Conservation (phyloP, 805 yeast species). For the Tetrapisispora namnaoensis region DNA sequence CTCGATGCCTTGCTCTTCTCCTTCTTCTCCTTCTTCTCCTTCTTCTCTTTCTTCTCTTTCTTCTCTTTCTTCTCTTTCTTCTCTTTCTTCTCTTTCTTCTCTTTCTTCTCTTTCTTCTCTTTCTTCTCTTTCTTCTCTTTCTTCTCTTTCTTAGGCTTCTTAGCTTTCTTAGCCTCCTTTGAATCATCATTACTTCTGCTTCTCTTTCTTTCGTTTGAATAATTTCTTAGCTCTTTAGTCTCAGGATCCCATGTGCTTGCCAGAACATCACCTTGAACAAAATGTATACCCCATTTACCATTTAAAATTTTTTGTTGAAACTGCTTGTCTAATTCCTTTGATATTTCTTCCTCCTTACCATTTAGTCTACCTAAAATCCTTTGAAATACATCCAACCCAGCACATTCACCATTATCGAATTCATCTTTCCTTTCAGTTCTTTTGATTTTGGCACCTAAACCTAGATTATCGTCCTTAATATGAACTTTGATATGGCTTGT, state of each 20-base stretch:
- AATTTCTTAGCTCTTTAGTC: constrained; percentile 30
- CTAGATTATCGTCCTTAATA: constrained; percentile 72
- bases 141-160: constrained; percentile 17
- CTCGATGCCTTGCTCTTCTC: constrained; percentile 22
- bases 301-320: constrained; percentile 61
- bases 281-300: constrained; percentile 82
- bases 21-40: constrained; percentile 24
- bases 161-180: constrained; percentile 22
- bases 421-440: constrained; percentile 51
- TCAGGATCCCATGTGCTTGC: constrained; percentile 75
- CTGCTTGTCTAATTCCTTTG: constrained; percentile 56
- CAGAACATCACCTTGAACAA: constrained; percentile 76
- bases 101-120: constrained; percentile 27
- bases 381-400: constrained; percentile 90
- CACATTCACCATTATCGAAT: constrained; percentile 72
- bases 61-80: constrained; percentile 20
- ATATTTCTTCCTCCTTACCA: constrained; percentile 66
- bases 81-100: constrained; percentile 19
- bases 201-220: constrained; percentile 25
- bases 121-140: constrained; percentile 22
- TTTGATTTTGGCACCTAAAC: constrained; percentile 78
- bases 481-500: constrained; percentile 77
- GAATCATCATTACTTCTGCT: constrained; percentile 18
- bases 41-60: constrained; percentile 24
- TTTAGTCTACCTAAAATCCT: constrained; percentile 79